Evolutionary conservation across 2,329 filamentous ascomycete genomes (phyloP).

Genomic region (Colletotrichum sp.): DNA sequence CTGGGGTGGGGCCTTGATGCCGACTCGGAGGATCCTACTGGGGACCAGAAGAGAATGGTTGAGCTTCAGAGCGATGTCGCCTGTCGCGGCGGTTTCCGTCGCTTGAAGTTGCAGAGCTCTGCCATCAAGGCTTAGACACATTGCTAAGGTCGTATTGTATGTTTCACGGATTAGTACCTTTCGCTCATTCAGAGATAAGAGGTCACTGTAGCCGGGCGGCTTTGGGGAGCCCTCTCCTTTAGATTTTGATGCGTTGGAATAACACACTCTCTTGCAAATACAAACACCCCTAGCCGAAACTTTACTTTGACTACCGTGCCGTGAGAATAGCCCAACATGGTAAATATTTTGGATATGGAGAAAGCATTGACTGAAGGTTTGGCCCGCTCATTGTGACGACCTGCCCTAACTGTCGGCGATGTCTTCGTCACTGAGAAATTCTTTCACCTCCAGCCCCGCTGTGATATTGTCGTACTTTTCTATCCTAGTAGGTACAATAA

Average conservation of each 20-base stretch:
- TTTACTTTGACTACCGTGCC: neutral
- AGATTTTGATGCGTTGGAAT: neutral
- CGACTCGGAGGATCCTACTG: constrained; percentile 70
- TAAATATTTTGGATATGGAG: too few relatives aligned
- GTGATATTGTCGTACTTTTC: neutral
- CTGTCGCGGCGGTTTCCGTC: constrained; percentile 66
- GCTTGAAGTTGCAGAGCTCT: constrained; percentile 37
- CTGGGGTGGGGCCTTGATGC: constrained; percentile 68
- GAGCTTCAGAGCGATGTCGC: constrained; percentile 72
- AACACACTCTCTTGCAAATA: neutral
- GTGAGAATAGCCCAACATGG: neutral
- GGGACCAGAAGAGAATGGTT: constrained; percentile 78
- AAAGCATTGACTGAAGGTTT: too few relatives aligned
- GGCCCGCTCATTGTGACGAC: neutral
- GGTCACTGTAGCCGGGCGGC: neutral
- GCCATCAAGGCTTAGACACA: neutral
- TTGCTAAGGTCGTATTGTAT: neutral
- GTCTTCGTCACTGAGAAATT: neutral
- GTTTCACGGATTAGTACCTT: neutral
- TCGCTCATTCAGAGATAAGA: neutral
- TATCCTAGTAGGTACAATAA: neutral
- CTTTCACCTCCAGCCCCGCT: neutral
- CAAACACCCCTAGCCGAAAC: neutral
- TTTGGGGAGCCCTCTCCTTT: neutral
- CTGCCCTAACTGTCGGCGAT: neutral